Evolutionary conservation across 805 yeast genomes (phyloP).

Genomic region (Candida loeiensis): DNA sequence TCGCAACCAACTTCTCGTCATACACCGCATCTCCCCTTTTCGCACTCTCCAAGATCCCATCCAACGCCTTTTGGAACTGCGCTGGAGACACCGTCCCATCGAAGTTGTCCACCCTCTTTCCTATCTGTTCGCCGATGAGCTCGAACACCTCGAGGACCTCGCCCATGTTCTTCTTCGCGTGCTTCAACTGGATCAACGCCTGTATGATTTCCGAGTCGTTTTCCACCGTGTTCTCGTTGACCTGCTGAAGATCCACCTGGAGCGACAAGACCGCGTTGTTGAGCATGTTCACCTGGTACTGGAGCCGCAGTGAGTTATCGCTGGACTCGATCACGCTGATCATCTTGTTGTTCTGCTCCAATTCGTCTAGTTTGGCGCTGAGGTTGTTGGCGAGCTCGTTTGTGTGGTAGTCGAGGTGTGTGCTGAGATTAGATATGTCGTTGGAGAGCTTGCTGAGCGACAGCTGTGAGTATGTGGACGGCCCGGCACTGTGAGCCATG

Average conservation of each 20-base stretch:
- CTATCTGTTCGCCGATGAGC: constrained; percentile 9
- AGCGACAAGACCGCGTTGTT: constrained; percentile 56
- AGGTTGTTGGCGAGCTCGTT: constrained; percentile 55
- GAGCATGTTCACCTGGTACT: constrained; percentile 61
- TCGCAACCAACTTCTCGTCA: constrained; percentile 39
- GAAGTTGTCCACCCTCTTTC: constrained; percentile 11
- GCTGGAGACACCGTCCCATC: constrained; percentile 27
- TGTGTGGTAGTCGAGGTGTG: constrained; percentile 61
- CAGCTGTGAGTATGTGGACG: constrained; percentile 28
- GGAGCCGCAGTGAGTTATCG: constrained; percentile 47
- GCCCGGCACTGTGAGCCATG: constrained; percentile 21
- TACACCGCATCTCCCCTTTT: constrained; percentile 18
- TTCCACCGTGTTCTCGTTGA: constrained; percentile 12
- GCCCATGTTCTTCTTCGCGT: constrained; percentile 43
- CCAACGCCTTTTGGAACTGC: constrained; percentile 31
- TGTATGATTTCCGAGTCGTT: constrained; percentile 4
- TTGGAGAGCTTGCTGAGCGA: constrained; percentile 42
- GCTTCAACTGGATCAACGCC: constrained; percentile 42
- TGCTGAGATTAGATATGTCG: constrained; percentile 48
- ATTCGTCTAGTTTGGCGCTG: constrained; percentile 44
- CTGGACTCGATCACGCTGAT: constrained; percentile 12
- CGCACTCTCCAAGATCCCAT: constrained; percentile 40
- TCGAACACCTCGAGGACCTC: constrained; percentile 47
- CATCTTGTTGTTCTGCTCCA: constrained; percentile 34
- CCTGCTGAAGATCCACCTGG: constrained; percentile 26